Evolutionary conservation across 139 green algal species (phyloP).

Genomic region (Chlorella sp.): DNA sequence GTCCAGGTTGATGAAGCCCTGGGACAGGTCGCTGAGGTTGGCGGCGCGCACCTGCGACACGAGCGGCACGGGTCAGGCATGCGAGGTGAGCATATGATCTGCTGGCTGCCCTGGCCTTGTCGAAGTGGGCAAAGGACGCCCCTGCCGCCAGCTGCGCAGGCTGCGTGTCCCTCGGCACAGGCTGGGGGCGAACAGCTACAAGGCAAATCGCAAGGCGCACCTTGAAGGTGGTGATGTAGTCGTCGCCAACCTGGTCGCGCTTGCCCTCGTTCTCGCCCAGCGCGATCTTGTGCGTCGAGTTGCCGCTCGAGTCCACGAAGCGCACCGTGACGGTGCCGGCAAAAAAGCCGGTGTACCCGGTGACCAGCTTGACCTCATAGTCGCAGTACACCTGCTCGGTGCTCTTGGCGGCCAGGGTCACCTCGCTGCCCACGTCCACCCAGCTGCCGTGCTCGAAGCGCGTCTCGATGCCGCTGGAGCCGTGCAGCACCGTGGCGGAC

Average conservation of each 20-base stretch:
- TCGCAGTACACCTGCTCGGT: background rate
- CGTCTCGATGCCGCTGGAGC: background rate
- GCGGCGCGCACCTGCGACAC: background rate
- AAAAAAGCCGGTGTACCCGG: background rate
- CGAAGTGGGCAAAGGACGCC: too few species aligned
- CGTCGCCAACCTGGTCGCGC: background rate
- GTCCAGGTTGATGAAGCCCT: background rate
- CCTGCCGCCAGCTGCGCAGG: too few species aligned
- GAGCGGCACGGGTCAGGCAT: too few species aligned
- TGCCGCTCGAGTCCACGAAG: background rate
- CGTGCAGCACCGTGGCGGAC: background rate
- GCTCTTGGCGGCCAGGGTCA: background rate
- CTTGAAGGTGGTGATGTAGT: too few species aligned
- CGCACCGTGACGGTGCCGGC: background rate
- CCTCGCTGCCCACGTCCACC: background rate
- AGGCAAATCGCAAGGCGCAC: too few species aligned
- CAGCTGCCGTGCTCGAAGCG: background rate
- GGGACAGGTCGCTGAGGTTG: background rate
- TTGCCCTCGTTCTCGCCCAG: background rate
- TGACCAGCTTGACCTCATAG: slow-evolving; percentile 1
- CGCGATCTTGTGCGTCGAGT: background rate
- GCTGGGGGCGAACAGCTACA: too few species aligned
- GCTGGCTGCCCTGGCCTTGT: too few species aligned
- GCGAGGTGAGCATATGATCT: too few species aligned
- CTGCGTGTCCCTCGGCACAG: too few species aligned